Conservation (phyloP, 306 rosid genomes). For the Hippophae gyantsensis region DNA sequence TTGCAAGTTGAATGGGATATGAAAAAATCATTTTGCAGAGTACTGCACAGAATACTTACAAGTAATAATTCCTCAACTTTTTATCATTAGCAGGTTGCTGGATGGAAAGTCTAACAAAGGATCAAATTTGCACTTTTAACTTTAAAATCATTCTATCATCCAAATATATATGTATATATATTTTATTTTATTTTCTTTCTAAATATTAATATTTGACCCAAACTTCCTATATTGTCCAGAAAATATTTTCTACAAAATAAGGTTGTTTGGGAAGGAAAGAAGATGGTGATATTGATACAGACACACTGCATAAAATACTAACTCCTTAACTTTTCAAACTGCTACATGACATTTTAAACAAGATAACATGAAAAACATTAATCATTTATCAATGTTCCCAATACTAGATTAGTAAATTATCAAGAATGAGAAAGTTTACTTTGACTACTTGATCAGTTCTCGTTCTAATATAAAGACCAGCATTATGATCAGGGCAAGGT, state of each 20-base stretch:
- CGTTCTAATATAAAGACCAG: constrained; percentile 80
- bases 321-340: no score
- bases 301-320: no score
- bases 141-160: no score
- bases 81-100: background rate
- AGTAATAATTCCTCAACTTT: no score
- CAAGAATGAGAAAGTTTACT: constrained; percentile 36
- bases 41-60: background rate
- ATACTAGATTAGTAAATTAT: constrained; percentile 14
- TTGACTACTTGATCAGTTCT: constrained; percentile 74
- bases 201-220: no score
- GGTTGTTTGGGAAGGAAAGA: no score
- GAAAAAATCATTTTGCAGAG: background rate
- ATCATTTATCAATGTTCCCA: background rate
- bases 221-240: no score
- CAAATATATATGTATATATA: no score
- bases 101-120: background rate
- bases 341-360: background rate
- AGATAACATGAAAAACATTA: background rate
- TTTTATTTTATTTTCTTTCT: no score
- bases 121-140: background rate
- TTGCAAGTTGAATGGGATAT: no score
- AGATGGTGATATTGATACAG: no score
- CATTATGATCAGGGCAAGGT: constrained; percentile 70
- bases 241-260: no score